A percentile compares a stretch with the other conserved stretches of the same genome.
phyloP scores from a whole-genome alignment of 2,329 filamentous ascomycete genomes.

The Fusarium albosuccineum region DNA sequence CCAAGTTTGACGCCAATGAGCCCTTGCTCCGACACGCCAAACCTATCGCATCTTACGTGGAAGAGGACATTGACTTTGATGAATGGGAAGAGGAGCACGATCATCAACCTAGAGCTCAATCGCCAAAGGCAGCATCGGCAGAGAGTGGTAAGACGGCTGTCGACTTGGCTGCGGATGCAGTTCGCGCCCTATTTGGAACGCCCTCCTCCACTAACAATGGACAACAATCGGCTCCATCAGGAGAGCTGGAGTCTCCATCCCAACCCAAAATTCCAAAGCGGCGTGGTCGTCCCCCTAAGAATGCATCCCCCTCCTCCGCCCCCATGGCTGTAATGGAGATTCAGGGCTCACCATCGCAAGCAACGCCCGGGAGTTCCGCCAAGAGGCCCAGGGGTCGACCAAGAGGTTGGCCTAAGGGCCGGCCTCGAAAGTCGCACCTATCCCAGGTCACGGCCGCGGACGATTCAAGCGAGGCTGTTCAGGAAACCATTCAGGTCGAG shows the following conservation, averaged over 20 bases:
- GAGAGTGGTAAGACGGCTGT: conserved; percentile 46
- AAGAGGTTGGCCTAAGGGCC: conserved; percentile 45
- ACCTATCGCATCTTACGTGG: conserved; percentile 64
- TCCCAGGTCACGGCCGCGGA: conserved; percentile 24
- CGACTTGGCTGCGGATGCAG: conserved; percentile 56
- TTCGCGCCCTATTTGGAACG: conserved; percentile 47
- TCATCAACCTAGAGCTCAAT: conserved; percentile 29
- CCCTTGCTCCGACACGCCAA: conserved; percentile 66
- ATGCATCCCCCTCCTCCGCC: conserved; percentile 20
- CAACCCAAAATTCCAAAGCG: conserved; percentile 36
- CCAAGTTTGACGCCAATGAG: conserved; percentile 58
- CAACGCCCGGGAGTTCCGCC: conserved; percentile 10
- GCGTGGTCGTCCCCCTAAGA: conserved; percentile 52
- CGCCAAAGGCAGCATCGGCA: conserved; percentile 13
- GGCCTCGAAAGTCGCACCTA: conserved; percentile 46
- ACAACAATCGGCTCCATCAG: conserved; percentile 2
- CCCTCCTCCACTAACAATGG: conserved; percentile 11
- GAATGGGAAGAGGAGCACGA: conserved; percentile 60
- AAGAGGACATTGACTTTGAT: conserved; percentile 58
- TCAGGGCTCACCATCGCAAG: background rate
- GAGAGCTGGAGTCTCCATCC: conserved; percentile 9
- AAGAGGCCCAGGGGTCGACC: conserved; percentile 43
- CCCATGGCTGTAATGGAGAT: conserved; percentile 8
- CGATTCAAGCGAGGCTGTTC: background rate
- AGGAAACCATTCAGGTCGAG: conserved; percentile 3